A percentile compares a stretch with the other conserved stretches of the same genome.
These are phyloP conservation scores for Podospora appendiculata DNA, from an alignment of 495 filamentous ascomycete species.

Conservation along the genomic window DNA sequence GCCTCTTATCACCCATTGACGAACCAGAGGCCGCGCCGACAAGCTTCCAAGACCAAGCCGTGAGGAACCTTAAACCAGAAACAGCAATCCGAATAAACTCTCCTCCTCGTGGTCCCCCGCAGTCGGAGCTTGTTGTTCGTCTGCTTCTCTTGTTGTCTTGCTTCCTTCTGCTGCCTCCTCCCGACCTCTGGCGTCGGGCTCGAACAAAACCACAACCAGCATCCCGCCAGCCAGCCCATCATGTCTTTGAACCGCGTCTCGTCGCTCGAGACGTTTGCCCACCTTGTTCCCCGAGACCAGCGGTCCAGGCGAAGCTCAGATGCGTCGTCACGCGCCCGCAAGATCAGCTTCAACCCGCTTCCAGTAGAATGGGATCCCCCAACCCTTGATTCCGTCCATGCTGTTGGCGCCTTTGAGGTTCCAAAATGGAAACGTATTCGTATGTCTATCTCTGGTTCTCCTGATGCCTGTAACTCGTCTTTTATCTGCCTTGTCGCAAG, in stretches of 20 bases:
- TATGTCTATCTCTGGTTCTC: conserved; percentile 30
- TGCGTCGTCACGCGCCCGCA: conserved; percentile 32
- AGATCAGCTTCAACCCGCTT: conserved; percentile 47
- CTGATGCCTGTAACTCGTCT: too few relatives aligned
- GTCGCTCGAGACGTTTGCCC: conserved; percentile 42
- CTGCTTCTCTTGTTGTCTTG: not conserved
- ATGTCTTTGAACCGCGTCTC: conserved; percentile 47
- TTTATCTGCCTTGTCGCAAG: too few relatives aligned
- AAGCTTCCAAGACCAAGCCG: not conserved
- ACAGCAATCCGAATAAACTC: not conserved
- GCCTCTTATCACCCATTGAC: conserved; percentile 6
- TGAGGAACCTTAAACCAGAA: not conserved
- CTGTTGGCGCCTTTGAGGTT: conserved; percentile 64
- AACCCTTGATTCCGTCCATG: conserved; percentile 28
- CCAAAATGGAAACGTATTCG: conserved; percentile 54
- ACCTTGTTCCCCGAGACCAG: conserved; percentile 27
- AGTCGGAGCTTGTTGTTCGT: not conserved
- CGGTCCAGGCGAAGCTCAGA: conserved; percentile 33
- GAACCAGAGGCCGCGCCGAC: conserved; percentile 5
- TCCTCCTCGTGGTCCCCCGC: not conserved
- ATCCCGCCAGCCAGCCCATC: not conserved
- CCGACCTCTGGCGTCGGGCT: not conserved
- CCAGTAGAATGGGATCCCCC: conserved; percentile 41
- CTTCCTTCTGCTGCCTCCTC: not conserved
- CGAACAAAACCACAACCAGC: not conserved